Conservation (phyloP, 345 rosid genomes). For the Populus tremula region DNA sequence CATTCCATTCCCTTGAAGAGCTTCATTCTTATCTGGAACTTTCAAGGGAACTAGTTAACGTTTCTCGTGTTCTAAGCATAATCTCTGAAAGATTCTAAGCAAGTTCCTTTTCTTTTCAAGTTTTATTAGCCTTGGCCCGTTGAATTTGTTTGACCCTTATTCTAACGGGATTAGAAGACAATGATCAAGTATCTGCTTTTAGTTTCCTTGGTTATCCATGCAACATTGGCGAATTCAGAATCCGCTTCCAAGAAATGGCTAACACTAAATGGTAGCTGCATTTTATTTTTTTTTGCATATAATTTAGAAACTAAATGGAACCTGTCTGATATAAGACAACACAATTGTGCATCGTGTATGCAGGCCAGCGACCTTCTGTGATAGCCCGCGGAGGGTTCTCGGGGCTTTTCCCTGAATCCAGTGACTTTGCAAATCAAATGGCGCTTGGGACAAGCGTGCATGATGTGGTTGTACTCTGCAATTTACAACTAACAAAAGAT, state of each 20-base stretch:
- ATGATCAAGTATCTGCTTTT: conserved; percentile 53
- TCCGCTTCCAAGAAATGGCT: conserved; percentile 46
- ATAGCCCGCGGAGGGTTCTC: conserved; percentile 84
- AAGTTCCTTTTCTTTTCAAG: not conserved
- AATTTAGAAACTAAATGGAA: not conserved
- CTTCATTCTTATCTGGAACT: conserved; percentile 32
- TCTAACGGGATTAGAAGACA: conserved; percentile 31
- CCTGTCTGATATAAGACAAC: not conserved
- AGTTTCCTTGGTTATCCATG: conserved; percentile 40
- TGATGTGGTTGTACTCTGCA: conserved; percentile 50
- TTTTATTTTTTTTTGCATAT: not conserved
- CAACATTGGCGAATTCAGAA: conserved; percentile 27
- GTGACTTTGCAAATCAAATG: conserved; percentile 42
- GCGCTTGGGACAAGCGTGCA: conserved; percentile 30
- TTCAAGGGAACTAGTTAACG: conserved; percentile 24
- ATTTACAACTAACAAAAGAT: conserved; percentile 69
- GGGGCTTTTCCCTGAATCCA: conserved; percentile 71
- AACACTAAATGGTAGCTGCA: conserved; percentile 45
- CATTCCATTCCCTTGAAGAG: conserved; percentile 26
- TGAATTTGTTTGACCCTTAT: not conserved
- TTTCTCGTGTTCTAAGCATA: conserved; percentile 7
- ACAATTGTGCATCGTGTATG: not conserved
- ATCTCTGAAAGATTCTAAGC: conserved; percentile 9
- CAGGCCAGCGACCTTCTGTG: conserved; percentile 62
- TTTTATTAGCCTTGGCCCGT: not conserved